These are phyloP conservation scores for Monilinia fructicola DNA, from an alignment of 2,329 filamentous ascomycete genomes.

Conservation along the genomic window DNA sequence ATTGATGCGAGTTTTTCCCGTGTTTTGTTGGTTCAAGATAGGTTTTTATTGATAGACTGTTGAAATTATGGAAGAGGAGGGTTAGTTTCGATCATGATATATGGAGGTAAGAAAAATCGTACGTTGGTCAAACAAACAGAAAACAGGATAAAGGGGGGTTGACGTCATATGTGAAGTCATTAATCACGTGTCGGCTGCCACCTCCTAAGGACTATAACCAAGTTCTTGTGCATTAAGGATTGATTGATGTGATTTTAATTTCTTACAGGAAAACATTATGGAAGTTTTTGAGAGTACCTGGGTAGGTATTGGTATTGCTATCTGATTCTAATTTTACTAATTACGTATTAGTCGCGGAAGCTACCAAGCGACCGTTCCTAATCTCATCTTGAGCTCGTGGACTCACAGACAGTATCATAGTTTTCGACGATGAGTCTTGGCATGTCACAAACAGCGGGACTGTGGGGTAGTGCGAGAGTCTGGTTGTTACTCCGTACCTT, in stretches of 20 bases:
- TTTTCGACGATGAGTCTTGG: conserved; percentile 2
- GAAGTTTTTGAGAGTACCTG: too few species aligned
- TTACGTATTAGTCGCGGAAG: background rate
- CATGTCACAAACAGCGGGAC: background rate
- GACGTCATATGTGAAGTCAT: conserved; percentile 19
- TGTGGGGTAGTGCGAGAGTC: background rate
- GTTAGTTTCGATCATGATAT: background rate
- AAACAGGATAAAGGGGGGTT: conserved; percentile 12
- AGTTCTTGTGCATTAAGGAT: background rate
- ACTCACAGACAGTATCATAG: background rate
- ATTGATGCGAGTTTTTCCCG: conserved; percentile 3
- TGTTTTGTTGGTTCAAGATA: background rate
- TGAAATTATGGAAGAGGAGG: background rate
- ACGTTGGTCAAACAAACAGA: background rate
- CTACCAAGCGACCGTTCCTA: background rate
- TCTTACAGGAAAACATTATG: background rate
- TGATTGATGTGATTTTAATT: background rate
- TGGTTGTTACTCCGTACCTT: conserved; percentile 2
- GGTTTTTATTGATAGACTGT: background rate
- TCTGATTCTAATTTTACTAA: background rate
- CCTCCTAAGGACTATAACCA: background rate
- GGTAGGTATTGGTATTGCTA: background rate
- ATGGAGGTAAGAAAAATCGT: background rate
- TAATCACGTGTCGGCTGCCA: conserved; percentile 5
- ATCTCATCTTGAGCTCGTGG: background rate